These are phyloP conservation scores for Nyssa sinensis DNA, from an alignment of 148 eudicot species.

Conservation along the genomic window DNA sequence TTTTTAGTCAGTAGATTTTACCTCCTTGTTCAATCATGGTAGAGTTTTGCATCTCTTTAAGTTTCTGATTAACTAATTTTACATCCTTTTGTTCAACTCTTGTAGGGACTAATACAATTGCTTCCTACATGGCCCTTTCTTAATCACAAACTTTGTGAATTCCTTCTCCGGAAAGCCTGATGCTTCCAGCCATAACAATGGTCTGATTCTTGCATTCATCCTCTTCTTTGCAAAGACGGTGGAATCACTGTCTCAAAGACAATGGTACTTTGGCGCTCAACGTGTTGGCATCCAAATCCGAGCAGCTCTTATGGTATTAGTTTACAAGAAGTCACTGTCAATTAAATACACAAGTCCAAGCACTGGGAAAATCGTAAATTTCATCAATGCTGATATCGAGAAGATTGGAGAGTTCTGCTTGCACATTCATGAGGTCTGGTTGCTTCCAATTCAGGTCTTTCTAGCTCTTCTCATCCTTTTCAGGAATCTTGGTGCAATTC, in stretches of 20 bases:
- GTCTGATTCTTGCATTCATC: conserved; percentile 46
- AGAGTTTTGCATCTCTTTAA: no score
- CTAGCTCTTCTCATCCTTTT: conserved; percentile 56
- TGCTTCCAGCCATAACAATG: conserved; percentile 34
- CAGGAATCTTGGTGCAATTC: conserved; percentile 52
- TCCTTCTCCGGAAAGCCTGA: conserved; percentile 48
- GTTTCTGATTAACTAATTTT: no score
- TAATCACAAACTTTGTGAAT: conserved; percentile 66
- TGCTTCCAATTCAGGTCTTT: conserved; percentile 60
- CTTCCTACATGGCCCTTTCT: conserved; percentile 65
- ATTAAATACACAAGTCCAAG: conserved; percentile 40
- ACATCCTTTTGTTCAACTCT: not conserved
- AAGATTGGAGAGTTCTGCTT: conserved; percentile 63
- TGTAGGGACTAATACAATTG: conserved; percentile 57
- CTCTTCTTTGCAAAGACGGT: conserved; percentile 59
- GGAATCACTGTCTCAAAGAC: conserved; percentile 68
- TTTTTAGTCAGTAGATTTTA: no score
- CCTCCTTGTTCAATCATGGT: no score
- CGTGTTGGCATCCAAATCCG: conserved; percentile 54
- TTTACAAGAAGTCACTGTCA: conserved; percentile 53
- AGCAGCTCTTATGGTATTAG: conserved; percentile 48
- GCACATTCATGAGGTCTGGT: conserved; percentile 64
- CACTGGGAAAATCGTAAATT: conserved; percentile 51
- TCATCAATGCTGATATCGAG: conserved; percentile 61
- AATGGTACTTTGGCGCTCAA: conserved; percentile 73